Evolutionary conservation across 1,284 basidiomycete genomes (phyloP).

Genomic region (Acaromyces ingoldii): DNA sequence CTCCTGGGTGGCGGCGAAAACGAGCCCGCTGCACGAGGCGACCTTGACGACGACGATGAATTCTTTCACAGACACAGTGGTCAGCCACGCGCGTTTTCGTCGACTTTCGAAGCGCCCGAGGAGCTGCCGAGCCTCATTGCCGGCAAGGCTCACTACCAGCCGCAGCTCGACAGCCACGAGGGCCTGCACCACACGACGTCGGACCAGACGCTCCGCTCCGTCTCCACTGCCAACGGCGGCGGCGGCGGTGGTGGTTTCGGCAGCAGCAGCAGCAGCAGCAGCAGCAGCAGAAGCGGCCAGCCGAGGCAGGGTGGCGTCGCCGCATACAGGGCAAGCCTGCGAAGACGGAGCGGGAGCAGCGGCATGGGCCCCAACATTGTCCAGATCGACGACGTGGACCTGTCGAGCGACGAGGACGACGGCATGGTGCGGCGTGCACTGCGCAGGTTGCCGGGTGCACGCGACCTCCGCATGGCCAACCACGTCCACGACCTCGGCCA

Average conservation of each 20-base stretch:
- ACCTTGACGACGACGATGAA: not conserved
- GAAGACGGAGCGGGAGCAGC: too few species aligned
- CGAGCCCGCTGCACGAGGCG: not conserved
- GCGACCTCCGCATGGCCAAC: constrained; percentile 41
- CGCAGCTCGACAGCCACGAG: too few species aligned
- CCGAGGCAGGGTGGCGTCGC: too few species aligned
- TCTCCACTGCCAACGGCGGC: constrained; percentile 9
- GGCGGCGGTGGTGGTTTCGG: not conserved
- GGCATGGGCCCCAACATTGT: constrained; percentile 40
- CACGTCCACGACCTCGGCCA: constrained; percentile 28
- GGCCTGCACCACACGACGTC: constrained; percentile 36
- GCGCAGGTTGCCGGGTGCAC: constrained; percentile 38
- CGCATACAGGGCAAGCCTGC: too few species aligned
- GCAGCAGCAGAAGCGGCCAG: too few species aligned
- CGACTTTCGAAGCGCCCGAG: too few species aligned
- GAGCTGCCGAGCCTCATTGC: too few species aligned
- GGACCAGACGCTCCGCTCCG: constrained; percentile 35
- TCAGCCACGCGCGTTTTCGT: not conserved
- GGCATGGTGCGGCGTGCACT: constrained; percentile 37
- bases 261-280: too few species aligned
- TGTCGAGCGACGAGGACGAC: constrained; percentile 48
- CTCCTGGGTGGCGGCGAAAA: not conserved
- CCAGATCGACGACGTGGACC: constrained; percentile 45
- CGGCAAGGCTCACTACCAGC: too few species aligned
- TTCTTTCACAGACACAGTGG: not conserved